Base-by-base conservation (phyloP, 768 basidiomycete genomes). In the Lactarius akahatsu region DNA sequence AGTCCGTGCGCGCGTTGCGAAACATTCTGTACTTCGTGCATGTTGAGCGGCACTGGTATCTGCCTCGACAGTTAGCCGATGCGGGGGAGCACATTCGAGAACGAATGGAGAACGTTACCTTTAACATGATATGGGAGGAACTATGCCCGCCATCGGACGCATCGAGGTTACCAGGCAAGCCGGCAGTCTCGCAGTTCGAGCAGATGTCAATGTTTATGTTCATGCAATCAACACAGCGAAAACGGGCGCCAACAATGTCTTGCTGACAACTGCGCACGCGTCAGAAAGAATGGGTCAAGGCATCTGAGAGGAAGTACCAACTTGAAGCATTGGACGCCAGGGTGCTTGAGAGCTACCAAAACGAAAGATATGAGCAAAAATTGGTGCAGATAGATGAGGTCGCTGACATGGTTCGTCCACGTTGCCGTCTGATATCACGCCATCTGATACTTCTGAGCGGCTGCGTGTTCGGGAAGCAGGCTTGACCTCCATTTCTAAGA, bases 61-160 rank as follows among this genome's bases (percentile, higher is more conserved):
- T 96, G 15, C 54, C 45, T 30, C 56, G 34, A 18, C 65, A n/a
- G 55, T 62, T 57, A 63, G 50, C 38, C n/a, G 3, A 36, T 2
- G 36, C 38, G 32, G 45, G 43, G 30, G 2, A 38, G 63, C 61
- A 40, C 71, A 38, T 26, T 47, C 2, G 62, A 18, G 63, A 32
- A 58, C 32, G 54, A 32, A 32, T 32, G 30, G 15, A 43, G 20
- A n/a, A 6, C 62, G 74, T 56, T 66, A 92, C 94, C 86, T 98
- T 98, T 77, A 98, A 92, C 83, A 96, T 85, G 70, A 96, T 94
- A 73, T 98, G 95, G 1, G 91, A 89, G 18, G 90, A 92, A 62
- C 83, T 82, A 70, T 94, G 92, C 0, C 90, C 92, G 5, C 86
- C 89, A 47, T 92, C 89, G 0, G 84, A 80, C 0, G 89, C 86